A percentile compares a stretch with the other conserved stretches of the same genome.
These are phyloP conservation scores for Gryganskiella cystojenkinii DNA, from an alignment of 192 early-diverging fungal genomes.

Conservation along the genomic window DNA sequence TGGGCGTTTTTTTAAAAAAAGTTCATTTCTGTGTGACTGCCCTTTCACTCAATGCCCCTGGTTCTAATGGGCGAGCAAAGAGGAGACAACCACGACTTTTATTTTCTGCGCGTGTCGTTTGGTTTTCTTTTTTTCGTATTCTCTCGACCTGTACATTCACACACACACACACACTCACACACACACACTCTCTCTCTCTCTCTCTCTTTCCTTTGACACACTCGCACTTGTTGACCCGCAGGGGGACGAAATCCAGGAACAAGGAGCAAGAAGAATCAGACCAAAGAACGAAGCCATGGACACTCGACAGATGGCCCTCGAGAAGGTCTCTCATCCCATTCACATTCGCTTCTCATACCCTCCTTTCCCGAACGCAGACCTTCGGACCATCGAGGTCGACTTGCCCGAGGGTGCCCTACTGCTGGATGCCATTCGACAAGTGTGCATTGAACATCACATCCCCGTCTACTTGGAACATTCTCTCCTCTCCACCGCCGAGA, in stretches of 20 bases:
- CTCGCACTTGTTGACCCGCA: too few species aligned
- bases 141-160: too few species aligned
- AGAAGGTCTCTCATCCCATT: constrained; percentile 48
- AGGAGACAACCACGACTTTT: neutral
- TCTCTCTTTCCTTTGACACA: too few species aligned
- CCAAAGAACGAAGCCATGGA: constrained; percentile 35
- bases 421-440: constrained; percentile 53
- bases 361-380: constrained; percentile 42
- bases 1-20: too few species aligned
- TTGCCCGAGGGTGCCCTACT: constrained; percentile 55
- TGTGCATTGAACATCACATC: constrained; percentile 53
- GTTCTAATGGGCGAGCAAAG: neutral
- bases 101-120: too few species aligned
- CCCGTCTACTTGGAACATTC: constrained; percentile 60
- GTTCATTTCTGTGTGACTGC: too few species aligned
- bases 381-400: constrained; percentile 28
- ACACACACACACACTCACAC: neutral
- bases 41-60: too few species aligned
- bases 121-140: too few species aligned
- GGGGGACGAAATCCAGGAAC: too few species aligned
- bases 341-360: constrained; percentile 35
- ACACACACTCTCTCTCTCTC: constrained; percentile 1
- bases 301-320: constrained; percentile 35
- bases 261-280: too few species aligned
- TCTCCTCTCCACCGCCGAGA: constrained; percentile 55